Evolutionary conservation across 2,329 filamentous ascomycete genomes (phyloP).

Genomic region (Epichloe gansuensis): DNA sequence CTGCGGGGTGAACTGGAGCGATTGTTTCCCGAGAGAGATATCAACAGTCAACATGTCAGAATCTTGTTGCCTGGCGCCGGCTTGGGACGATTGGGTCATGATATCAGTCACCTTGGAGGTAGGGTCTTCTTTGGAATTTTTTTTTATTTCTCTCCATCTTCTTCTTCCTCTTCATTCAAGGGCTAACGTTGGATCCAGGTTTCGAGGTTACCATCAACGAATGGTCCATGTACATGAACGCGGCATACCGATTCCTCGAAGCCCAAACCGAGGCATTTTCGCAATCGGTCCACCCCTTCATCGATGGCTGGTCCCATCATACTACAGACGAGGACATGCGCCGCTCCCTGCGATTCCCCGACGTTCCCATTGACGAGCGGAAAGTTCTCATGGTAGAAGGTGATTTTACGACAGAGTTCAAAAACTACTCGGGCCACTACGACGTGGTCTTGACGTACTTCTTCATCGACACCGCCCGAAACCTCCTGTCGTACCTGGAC

Average conservation of each 20-base stretch:
- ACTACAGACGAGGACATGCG: slow-evolving; percentile 32
- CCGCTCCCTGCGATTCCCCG: slow-evolving; percentile 32
- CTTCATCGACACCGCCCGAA: slow-evolving; percentile 48
- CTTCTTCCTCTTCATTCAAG: background rate
- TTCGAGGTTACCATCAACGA: slow-evolving; percentile 44
- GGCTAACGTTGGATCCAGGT: slow-evolving; percentile 13
- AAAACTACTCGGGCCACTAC: slow-evolving; percentile 18
- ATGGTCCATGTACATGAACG: slow-evolving; percentile 45
- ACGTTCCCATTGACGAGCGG: slow-evolving; percentile 20
- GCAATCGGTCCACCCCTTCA: slow-evolving; percentile 33
- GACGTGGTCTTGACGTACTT: slow-evolving; percentile 43
- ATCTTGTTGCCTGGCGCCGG: slow-evolving; percentile 41
- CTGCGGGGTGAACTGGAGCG: slow-evolving; percentile 21
- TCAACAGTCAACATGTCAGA: slow-evolving; percentile 13
- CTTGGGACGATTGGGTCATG: slow-evolving; percentile 37
- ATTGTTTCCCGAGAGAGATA: slow-evolving; percentile 17
- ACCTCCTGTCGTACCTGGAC: slow-evolving; percentile 41
- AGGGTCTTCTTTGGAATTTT: background rate
- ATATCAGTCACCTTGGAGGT: slow-evolving; percentile 32
- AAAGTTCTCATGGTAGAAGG: slow-evolving; percentile 38
- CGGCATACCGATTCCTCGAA: slow-evolving; percentile 37
- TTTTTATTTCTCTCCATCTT: background rate
- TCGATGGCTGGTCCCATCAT: slow-evolving; percentile 46
- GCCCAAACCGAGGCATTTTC: slow-evolving; percentile 13
- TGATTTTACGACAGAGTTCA: slow-evolving; percentile 37